phyloP scores from a whole-genome alignment of 371 early-diverging fungal species.

The Apophysomyces trapeziformis region DNA sequence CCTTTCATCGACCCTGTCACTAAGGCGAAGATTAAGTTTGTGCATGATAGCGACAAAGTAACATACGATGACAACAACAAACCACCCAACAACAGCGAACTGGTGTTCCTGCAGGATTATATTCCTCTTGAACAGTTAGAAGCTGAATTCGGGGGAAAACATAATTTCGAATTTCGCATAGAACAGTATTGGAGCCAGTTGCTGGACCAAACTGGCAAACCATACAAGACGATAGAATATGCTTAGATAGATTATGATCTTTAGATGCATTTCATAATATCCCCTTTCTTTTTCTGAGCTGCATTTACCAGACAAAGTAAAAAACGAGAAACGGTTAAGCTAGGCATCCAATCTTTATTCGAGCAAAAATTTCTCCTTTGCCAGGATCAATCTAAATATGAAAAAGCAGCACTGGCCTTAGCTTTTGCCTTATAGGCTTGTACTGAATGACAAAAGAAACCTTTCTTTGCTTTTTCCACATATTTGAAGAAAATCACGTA shows the following conservation, averaged over 20 bases:
- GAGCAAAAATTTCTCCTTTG: too few relatives aligned
- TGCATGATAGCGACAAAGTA: conserved; percentile 53
- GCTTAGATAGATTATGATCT: conserved; percentile 28
- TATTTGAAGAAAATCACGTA: too few relatives aligned
- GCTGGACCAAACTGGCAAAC: conserved; percentile 26
- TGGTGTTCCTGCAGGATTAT: conserved; percentile 45
- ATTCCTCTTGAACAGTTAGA: conserved; percentile 58
- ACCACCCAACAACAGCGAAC: conserved; percentile 18
- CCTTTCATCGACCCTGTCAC: conserved; percentile 92
- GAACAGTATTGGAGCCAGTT: conserved; percentile 57
- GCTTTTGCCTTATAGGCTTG: too few relatives aligned
- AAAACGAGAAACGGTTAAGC: too few relatives aligned
- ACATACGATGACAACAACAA: conserved; percentile 52
- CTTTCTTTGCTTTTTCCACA: too few relatives aligned
- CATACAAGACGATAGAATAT: conserved; percentile 37
- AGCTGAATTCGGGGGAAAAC: conserved; percentile 55
- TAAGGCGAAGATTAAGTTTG: conserved; percentile 78
- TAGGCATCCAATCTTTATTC: too few relatives aligned
- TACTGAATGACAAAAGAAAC: too few relatives aligned
- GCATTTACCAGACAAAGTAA: too few relatives aligned
- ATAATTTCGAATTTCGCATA: conserved; percentile 56
- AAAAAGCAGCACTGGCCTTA: too few relatives aligned
- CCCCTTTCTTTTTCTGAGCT: too few relatives aligned
- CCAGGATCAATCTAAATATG: too few relatives aligned
- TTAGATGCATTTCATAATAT: neutral